phyloP scores from a whole-genome alignment of 2,329 filamentous ascomycete species.

The Ploettnerulaceae sp. region DNA sequence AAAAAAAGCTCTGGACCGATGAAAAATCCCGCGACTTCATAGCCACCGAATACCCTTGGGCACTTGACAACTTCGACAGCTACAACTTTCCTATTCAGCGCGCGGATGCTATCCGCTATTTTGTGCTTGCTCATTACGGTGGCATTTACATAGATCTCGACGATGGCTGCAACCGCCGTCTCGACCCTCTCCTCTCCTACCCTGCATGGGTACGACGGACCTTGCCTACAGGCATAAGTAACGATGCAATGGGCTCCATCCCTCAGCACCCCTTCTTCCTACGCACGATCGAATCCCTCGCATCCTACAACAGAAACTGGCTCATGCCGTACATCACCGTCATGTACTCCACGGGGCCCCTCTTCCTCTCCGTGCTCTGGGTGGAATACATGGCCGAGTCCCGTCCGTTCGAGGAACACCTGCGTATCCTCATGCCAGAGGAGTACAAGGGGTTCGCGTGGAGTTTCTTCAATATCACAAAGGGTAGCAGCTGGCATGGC shows the following conservation, averaged over 20 bases:
- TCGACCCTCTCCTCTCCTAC: conserved; percentile 62
- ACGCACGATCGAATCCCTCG: conserved; percentile 61
- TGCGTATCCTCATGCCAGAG: conserved; percentile 64
- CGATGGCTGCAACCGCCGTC: conserved; percentile 34
- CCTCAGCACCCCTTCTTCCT: conserved; percentile 72
- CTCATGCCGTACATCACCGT: conserved; percentile 62
- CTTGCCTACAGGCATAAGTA: conserved; percentile 71
- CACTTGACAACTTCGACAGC: conserved; percentile 66
- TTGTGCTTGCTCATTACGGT: conserved; percentile 70
- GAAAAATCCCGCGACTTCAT: conserved; percentile 67
- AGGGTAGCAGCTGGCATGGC: conserved; percentile 44
- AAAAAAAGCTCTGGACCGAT: conserved; percentile 81
- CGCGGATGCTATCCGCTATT: conserved; percentile 75
- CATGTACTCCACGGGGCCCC: conserved; percentile 72
- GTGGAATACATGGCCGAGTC: conserved; percentile 61
- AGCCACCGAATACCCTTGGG: conserved; percentile 69
- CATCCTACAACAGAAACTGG: conserved; percentile 65
- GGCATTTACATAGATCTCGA: conserved; percentile 81
- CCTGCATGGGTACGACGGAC: conserved; percentile 68
- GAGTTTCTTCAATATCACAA: conserved; percentile 61
- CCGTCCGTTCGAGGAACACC: conserved; percentile 45
- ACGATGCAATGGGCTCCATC: conserved; percentile 73
- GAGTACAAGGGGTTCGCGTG: conserved; percentile 64
- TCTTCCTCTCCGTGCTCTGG: conserved; percentile 73
- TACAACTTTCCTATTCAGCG: conserved; percentile 74